These are phyloP conservation scores for Cymbopogon flexuosus DNA, from an alignment of 202 grass and related monocot species.

Conservation along the genomic window DNA sequence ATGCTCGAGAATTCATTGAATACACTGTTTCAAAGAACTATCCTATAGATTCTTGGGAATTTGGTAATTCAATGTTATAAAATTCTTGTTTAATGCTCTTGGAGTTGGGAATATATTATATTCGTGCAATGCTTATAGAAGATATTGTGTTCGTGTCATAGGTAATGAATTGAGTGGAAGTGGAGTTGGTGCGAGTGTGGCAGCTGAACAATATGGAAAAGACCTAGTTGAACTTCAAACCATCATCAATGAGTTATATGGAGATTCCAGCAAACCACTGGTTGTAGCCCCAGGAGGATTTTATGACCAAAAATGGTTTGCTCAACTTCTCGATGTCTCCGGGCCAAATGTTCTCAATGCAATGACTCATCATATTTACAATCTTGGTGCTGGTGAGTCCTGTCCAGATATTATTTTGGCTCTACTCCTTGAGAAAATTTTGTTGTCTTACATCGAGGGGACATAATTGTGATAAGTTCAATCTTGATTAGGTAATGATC, in stretches of 20 bases:
- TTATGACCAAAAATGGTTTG: constrained; percentile 80
- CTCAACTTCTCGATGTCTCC: constrained; percentile 71
- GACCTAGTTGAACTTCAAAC: constrained; percentile 73
- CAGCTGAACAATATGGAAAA: constrained; percentile 73
- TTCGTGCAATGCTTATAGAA: constrained; percentile 17
- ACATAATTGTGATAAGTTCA: background rate
- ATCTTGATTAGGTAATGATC: constrained; percentile 76
- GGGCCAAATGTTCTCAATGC: constrained; percentile 56
- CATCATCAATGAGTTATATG: constrained; percentile 59
- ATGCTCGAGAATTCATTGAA: constrained; percentile 73
- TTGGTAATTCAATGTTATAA: constrained; percentile 53
- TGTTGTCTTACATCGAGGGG: constrained; percentile 19
- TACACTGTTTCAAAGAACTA: constrained; percentile 73
- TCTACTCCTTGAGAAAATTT: background rate
- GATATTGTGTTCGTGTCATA: constrained; percentile 34
- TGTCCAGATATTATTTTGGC: background rate
- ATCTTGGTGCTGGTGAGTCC: constrained; percentile 83
- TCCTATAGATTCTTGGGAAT: constrained; percentile 97
- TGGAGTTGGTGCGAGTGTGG: constrained; percentile 75
- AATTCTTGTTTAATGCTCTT: background rate
- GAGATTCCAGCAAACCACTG: constrained; percentile 52
- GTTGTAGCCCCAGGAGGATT: constrained; percentile 93
- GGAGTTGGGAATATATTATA: background rate
- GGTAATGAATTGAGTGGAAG: constrained; percentile 94
- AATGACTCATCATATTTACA: constrained; percentile 98